These are phyloP conservation scores for Fermentozyma sake DNA, from an alignment of 1,139 yeast genomes.

Conservation along the genomic window DNA sequence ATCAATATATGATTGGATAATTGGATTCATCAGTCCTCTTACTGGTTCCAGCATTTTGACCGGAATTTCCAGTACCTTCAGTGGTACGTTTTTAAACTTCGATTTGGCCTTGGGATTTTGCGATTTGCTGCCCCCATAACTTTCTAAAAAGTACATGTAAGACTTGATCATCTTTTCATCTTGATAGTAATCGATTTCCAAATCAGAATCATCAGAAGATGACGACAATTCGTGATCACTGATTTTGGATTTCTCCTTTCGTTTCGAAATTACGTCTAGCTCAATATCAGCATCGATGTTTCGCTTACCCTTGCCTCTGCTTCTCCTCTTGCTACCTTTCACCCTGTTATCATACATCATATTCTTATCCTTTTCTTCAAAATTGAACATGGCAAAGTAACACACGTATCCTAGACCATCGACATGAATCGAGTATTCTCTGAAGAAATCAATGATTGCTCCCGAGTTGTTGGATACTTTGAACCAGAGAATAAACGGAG, in stretches of 20 bases:
- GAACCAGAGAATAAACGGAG: constrained; percentile 87
- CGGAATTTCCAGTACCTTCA: no score
- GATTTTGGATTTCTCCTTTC: constrained; percentile 7
- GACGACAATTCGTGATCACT: constrained; percentile 9
- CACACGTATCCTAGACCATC: constrained; percentile 96
- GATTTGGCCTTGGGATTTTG: no score
- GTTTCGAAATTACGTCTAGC: constrained; percentile 9
- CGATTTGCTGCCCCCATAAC: constrained; percentile 49
- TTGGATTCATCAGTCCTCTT: background rate
- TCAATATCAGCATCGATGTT: constrained; percentile 10
- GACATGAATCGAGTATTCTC: constrained; percentile 84
- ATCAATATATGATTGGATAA: constrained; percentile 5
- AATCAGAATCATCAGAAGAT: constrained; percentile 35
- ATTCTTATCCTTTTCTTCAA: constrained; percentile 55
- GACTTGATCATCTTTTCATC: constrained; percentile 93
- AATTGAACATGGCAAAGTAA: constrained; percentile 87
- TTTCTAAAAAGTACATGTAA: constrained; percentile 79
- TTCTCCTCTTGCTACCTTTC: constrained; percentile 16
- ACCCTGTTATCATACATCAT: constrained; percentile 37
- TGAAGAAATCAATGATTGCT: constrained; percentile 77
- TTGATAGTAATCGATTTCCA: constrained; percentile 35
- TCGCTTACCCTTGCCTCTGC: constrained; percentile 6
- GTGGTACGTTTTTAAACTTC: no score
- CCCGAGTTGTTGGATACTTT: constrained; percentile 71
- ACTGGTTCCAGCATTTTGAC: no score